Percentiles rank a stretch among this genome's conserved stretches.
phyloP scores from a whole-genome alignment of 192 early-diverging fungal genomes.

The Coemansia aciculifera region DNA sequence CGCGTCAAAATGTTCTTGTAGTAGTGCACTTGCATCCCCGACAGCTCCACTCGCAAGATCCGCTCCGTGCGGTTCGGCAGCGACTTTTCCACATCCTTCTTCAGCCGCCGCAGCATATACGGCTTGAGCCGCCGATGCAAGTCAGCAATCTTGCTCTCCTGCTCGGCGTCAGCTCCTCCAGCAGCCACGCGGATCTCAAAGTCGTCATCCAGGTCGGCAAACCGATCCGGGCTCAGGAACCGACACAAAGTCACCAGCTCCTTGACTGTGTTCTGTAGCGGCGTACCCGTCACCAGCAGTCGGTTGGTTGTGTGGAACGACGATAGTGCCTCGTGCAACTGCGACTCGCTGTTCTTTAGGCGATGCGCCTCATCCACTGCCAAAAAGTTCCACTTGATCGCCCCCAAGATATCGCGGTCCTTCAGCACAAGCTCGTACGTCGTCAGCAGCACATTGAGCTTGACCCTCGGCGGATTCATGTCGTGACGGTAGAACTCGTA shows the following conservation, averaged over 20 bases:
- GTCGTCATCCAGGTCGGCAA: conserved; percentile 78
- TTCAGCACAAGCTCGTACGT: conserved; percentile 95
- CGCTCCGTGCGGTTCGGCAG: conserved; percentile 94
- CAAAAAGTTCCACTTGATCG: conserved; percentile 89
- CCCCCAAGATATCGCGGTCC: conserved; percentile 77
- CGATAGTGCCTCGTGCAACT: conserved; percentile 89
- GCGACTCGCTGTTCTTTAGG: conserved; percentile 92
- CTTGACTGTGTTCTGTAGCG: conserved; percentile 96
- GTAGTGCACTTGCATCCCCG: conserved; percentile 85
- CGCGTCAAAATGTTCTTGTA: conserved; percentile 95
- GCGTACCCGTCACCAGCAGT: conserved; percentile 96
- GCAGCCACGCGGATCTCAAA: conserved; percentile 64
- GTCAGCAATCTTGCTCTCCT: conserved; percentile 79
- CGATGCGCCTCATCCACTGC: conserved; percentile 98
- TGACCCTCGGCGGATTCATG: conserved; percentile 55
- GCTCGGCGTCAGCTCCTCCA: conserved; percentile 60
- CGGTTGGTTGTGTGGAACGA: conserved; percentile 88
- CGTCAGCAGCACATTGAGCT: conserved; percentile 92
- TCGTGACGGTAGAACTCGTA: conserved; percentile 82
- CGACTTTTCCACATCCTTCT: conserved; percentile 98
- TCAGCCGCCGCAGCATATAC: conserved; percentile 92
- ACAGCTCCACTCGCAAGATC: conserved; percentile 91
- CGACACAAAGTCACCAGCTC: conserved; percentile 88
- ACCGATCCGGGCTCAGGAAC: conserved; percentile 92
- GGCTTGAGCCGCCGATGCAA: conserved; percentile 81